Evolutionary conservation across 2,329 filamentous ascomycete genomes (phyloP).

Genomic region (Penicillium sp.): DNA sequence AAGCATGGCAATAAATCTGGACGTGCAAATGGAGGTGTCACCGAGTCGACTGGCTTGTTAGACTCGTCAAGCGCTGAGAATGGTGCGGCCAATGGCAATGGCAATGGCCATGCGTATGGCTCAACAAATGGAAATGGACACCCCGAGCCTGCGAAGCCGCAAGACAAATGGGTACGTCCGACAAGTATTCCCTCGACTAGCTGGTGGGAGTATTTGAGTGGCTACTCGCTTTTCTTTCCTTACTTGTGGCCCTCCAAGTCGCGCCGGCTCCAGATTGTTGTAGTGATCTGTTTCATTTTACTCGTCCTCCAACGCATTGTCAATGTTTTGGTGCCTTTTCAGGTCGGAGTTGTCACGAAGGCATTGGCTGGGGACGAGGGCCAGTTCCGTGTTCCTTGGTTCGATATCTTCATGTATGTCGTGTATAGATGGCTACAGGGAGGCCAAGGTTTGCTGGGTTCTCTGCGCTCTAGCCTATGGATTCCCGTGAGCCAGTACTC

Average conservation of each 20-base stretch:
- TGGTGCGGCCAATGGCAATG: constrained; percentile 46
- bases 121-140: constrained; percentile 43
- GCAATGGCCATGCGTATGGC: constrained; percentile 54
- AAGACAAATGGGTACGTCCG: constrained; percentile 83
- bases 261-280: constrained; percentile 69
- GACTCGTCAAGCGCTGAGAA: constrained; percentile 45
- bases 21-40: constrained; percentile 35
- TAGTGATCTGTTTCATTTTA: constrained; percentile 77
- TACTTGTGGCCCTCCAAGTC: constrained; percentile 94
- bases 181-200: constrained; percentile 80
- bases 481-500: constrained; percentile 97
- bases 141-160: constrained; percentile 44
- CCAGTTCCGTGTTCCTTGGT: constrained; percentile 65
- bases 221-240: constrained; percentile 91
- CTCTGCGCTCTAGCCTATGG: constrained; percentile 80
- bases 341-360: constrained; percentile 78
- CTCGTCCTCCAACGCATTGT: constrained; percentile 78
- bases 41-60: constrained; percentile 46
- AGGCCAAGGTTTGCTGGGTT: constrained; percentile 81
- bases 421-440: constrained; percentile 80
- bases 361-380: constrained; percentile 62
- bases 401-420: constrained; percentile 73
- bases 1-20: constrained; percentile 38
- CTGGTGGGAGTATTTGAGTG: constrained; percentile 94
- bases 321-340: constrained; percentile 81